These are phyloP conservation scores for Nannochloropsis granulata DNA, from an alignment of 108 stramenopile species.

Conservation along the genomic window DNA sequence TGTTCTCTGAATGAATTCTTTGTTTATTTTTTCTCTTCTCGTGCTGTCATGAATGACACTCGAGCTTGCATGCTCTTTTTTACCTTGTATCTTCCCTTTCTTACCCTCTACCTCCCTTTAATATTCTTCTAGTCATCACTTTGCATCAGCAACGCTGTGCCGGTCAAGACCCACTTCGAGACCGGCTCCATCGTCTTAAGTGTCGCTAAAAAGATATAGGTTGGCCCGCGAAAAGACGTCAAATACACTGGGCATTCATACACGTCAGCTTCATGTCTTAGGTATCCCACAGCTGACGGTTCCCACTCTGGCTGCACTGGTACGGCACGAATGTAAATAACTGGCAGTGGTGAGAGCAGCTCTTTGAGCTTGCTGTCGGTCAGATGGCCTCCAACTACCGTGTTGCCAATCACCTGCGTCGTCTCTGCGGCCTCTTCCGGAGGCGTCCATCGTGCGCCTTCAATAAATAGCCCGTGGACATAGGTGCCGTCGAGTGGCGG, in stretches of 20 bases:
- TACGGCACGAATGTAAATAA: slow-evolving; percentile 56
- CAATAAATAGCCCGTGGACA: slow-evolving; percentile 54
- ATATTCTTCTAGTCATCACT: slow-evolving; percentile 32
- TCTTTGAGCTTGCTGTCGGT: slow-evolving; percentile 53
- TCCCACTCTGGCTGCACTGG: slow-evolving; percentile 48
- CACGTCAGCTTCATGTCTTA: slow-evolving; percentile 42
- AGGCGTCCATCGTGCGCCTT: slow-evolving; percentile 49
- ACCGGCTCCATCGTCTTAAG: slow-evolving; percentile 41
- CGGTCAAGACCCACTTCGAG: slow-evolving; percentile 49
- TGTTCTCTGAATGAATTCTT: no score
- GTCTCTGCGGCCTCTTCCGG: slow-evolving; percentile 26
- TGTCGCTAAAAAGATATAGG: slow-evolving; percentile 55
- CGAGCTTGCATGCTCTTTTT: no score
- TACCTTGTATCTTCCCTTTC: no score
- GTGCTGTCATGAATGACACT: no score
- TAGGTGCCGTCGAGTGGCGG: slow-evolving; percentile 43
- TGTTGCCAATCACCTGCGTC: slow-evolving; percentile 6
- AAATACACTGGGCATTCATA: slow-evolving; percentile 58
- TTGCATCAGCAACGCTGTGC: slow-evolving; percentile 50
- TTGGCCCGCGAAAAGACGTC: slow-evolving; percentile 52
- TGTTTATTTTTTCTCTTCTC: no score
- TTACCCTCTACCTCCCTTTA: no score
- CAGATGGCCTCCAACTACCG: slow-evolving; percentile 31
- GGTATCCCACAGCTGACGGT: slow-evolving; percentile 54
- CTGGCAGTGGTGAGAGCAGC: slow-evolving; percentile 45